Evolutionary conservation across 164 flowering plant genomes (phyloP).

Genomic region (Pachysandra terminalis): DNA sequence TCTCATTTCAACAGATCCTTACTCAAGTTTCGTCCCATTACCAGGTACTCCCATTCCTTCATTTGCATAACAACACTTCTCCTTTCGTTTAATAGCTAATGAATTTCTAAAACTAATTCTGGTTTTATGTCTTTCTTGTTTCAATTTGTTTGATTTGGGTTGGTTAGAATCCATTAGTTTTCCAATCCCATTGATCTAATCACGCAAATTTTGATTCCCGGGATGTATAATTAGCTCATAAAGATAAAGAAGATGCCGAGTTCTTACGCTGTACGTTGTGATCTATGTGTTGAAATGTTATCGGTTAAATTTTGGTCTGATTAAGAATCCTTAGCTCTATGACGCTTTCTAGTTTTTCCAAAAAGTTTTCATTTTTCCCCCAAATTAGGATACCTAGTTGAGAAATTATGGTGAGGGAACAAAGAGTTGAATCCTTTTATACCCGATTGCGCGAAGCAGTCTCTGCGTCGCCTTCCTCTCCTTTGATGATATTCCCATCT

Average conservation of each 20-base stretch:
- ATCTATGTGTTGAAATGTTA: too few relatives aligned
- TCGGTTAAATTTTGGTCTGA: not conserved
- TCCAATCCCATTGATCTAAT: not conserved
- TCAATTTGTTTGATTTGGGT: not conserved
- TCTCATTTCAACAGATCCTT: constrained; percentile 11
- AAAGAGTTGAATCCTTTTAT: constrained; percentile 62
- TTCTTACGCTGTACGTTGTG: too few relatives aligned
- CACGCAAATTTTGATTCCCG: not conserved
- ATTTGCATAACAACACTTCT: not conserved
- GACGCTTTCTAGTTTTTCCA: not conserved
- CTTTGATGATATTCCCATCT: constrained; percentile 80
- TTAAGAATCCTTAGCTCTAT: not conserved
- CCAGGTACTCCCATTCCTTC: constrained; percentile 8
- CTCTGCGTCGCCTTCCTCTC: constrained; percentile 46
- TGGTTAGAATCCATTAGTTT: not conserved
- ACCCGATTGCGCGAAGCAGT: constrained; percentile 55
- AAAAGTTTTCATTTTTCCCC: not conserved
- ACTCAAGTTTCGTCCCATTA: not conserved
- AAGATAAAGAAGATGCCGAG: constrained; percentile 5
- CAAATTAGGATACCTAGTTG: constrained; percentile 6
- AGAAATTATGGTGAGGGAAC: constrained; percentile 70
- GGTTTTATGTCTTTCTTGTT: not conserved
- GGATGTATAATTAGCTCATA: not conserved
- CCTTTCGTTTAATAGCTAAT: not conserved
- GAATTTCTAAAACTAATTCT: not conserved